Percentiles rank a stretch among this genome's conserved stretches.
phyloP scores from a whole-genome alignment of 139 green algal genomes.

The Volvox africanus region DNA sequence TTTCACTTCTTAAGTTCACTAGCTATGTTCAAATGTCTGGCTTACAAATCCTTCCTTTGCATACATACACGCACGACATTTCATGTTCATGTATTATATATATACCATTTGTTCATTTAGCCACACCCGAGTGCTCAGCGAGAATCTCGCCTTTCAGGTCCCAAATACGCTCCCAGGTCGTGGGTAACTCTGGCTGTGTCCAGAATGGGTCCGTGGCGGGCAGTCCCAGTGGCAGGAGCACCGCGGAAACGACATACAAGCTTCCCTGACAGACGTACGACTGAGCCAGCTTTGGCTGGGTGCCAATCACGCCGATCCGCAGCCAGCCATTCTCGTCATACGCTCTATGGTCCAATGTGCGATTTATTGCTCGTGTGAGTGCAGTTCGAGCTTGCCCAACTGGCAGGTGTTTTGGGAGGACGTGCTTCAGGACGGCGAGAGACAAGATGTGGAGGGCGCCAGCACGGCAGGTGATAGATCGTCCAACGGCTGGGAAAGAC shows the following conservation, averaged over 20 bases:
- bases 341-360: not conserved
- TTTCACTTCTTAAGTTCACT: too few relatives aligned
- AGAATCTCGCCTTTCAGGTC: too few relatives aligned
- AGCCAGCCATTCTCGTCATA: not conserved
- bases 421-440: not conserved
- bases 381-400: not conserved
- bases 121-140: too few relatives aligned
- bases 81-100: too few relatives aligned
- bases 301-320: not conserved
- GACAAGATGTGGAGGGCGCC: not conserved
- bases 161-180: not conserved
- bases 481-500: not conserved
- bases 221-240: not conserved
- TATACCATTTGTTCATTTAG: too few relatives aligned
- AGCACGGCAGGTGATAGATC: not conserved
- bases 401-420: not conserved
- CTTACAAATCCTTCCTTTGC: too few relatives aligned
- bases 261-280: not conserved
- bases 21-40: too few relatives aligned
- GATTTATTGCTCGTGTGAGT: not conserved
- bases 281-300: not conserved
- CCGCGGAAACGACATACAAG: not conserved
- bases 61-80: too few relatives aligned
- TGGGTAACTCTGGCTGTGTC: slow-evolving; percentile 1
- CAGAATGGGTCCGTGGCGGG: not conserved